Base-by-base conservation (phyloP, 1,139 yeast genomes). In the Sugiyamaella grinbergsii region DNA sequence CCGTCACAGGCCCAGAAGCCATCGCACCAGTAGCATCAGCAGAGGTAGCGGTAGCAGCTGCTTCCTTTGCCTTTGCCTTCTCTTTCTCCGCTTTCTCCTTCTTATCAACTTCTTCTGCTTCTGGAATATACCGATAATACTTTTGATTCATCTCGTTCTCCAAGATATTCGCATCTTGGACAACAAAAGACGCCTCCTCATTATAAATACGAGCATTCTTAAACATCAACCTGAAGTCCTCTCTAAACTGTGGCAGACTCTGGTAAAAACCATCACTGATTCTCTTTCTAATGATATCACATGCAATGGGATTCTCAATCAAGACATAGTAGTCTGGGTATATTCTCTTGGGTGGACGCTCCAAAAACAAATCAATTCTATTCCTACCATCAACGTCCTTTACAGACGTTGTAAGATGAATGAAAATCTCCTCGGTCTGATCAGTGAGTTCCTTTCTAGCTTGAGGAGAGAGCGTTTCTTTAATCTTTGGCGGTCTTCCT, bases 281-380 rank as follows among this genome's bases (percentile, higher is more conserved):
- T 59, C 87, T 77, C 66, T 80, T 83, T 60, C 75, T 77, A 50
- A 90, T 75, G 23, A 77, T 75, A 56, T 84, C 88, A 57, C 89
- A 75, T 0, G 96, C 93, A 58, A 88, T 79, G n/a, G 96, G 96
- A 58, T 81, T 78, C 58, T 77, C 78, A 60, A 91, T 90, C 54
- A 90, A 71, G 51, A 82, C 78, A 66, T 88, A 91, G 66, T 91
- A 91, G 66, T 91, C 97, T 0, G 97, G 96, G 61, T 91, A 91
- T 39, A 80, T 70, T 64, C 78, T 78, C 61, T 78, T 81, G 0
- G 94, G 79, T 4, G 67, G 96, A 42, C 87, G 72, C 44, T 79
- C 81, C 65, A 83, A 72, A 70, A 90, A 90, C 32, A 84, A 73
- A 38, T 80, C 88, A 13, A 79, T 54, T 18, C 68, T 60, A 5